Base-by-base conservation (phyloP, 129 eudicot genomes). In the Pittosporum tobira region DNA sequence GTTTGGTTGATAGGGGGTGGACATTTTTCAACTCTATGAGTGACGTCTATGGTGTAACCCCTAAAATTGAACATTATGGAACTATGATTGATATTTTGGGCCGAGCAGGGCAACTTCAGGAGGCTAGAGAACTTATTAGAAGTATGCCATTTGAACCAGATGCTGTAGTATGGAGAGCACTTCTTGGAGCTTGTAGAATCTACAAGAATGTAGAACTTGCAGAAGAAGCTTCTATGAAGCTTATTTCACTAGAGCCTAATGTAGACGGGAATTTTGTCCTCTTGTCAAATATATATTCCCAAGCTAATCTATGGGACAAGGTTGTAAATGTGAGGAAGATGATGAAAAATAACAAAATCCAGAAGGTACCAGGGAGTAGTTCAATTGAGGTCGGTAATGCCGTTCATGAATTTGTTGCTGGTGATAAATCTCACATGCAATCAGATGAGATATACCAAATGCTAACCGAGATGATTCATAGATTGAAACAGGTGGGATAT, bases 141-240 rank as follows among this genome's bases (percentile, higher is more conserved):
- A 40, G 16, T 11, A 43, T 60, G 64, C 64, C 64, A 6, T 60
- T 60, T 19, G 26, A 60, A 60, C 24, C 64, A 23, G 51, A 40
- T 60, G 51, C 64, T 22, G 51, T 43, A 22, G 18, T 60, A 7
- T 60, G 51, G 51, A 60, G 64, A 43, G 52, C 64, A 18, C 51
- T 60, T 40, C 51, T 60, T 43, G 64, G 64, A 21, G 64, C 64
- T 23, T 60, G 64, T 60, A 60, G 24, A 43, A 25, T 42, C 30
- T 25, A 60, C 23, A 40, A 46, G 64, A n/a, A 60, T 16, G 37
- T 40, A 25, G 51, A 60, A 60, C 51, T 43, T 16, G 64, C 51
- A 16, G 51, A 60, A 60, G 51, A 43, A 25, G 64, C 37, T 40
- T 24, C 26, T 15, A 9, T 45, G 10, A 45, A 45, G 15, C 52